Percentiles rank a stretch among this genome's conserved stretches.
phyloP scores from a whole-genome alignment of 176 grass and related monocot species.

The Eremochloa ophiuroides region DNA sequence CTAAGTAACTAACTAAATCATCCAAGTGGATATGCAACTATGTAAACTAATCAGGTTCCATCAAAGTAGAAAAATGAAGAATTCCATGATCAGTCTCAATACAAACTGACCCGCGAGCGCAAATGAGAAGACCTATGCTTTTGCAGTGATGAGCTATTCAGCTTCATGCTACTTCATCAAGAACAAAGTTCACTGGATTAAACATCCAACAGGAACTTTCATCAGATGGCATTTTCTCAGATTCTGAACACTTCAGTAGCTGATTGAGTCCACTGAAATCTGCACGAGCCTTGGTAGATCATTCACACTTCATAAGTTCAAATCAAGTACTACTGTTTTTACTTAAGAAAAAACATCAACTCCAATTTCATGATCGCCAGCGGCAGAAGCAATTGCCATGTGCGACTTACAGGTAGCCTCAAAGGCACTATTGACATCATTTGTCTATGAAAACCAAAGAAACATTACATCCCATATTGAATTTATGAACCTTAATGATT shows the following conservation, averaged over 20 bases:
- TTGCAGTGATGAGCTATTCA: constrained; percentile 7
- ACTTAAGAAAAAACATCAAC: constrained; percentile 55
- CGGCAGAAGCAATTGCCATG: constrained; percentile 21
- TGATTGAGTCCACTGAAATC: constrained; percentile 79
- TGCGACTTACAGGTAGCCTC: constrained; percentile 49
- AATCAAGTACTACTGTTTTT: constrained; percentile 82
- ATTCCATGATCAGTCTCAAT: constrained; percentile 12
- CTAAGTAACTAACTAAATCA: constrained; percentile 17
- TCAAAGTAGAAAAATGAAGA: constrained; percentile 19
- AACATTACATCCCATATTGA: constrained; percentile 21
- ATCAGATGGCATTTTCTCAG: constrained; percentile 10
- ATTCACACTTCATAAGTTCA: constrained; percentile 82
- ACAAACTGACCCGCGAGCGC: constrained; percentile 21
- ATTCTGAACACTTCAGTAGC: constrained; percentile 36
- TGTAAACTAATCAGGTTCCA: constrained; percentile 4
- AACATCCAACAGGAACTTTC: not conserved
- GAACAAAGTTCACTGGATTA: not conserved
- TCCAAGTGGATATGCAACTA: constrained; percentile 25
- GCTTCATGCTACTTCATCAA: constrained; percentile 10
- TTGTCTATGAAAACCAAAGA: constrained; percentile 45
- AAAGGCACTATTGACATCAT: constrained; percentile 73
- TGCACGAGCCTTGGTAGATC: constrained; percentile 72
- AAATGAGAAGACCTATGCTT: constrained; percentile 16
- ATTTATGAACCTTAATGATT: constrained; percentile 25
- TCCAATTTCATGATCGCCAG: constrained; percentile 41